These are phyloP conservation scores for Sphaerosporella brunnea DNA, from an alignment of 495 filamentous ascomycete species.

Conservation along the genomic window DNA sequence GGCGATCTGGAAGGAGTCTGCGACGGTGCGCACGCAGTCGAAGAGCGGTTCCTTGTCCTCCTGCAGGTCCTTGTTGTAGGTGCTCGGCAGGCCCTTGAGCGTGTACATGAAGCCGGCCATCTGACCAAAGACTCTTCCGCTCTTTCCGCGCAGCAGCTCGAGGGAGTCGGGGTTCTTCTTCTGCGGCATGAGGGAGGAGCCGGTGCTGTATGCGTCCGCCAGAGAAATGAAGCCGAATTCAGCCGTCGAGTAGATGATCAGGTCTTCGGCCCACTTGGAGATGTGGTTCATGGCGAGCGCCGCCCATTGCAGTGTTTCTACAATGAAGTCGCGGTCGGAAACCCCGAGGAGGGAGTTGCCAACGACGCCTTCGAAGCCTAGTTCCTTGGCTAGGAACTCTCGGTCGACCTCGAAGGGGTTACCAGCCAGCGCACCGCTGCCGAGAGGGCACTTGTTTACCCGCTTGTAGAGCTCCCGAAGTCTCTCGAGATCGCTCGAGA, in stretches of 20 bases:
- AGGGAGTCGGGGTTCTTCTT: constrained; percentile 66
- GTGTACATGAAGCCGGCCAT: constrained; percentile 80
- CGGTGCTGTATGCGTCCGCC: constrained; percentile 74
- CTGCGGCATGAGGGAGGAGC: constrained; percentile 79
- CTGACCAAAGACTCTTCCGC: constrained; percentile 66
- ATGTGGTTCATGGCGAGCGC: constrained; percentile 72
- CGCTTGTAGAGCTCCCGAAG: constrained; percentile 55
- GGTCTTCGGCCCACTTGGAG: constrained; percentile 70
- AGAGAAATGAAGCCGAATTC: constrained; percentile 73
- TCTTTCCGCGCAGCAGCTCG: constrained; percentile 77
- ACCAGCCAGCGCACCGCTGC: constrained; percentile 74
- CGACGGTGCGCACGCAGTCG: constrained; percentile 71
- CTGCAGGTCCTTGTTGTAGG: constrained; percentile 92
- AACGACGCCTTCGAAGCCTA: constrained; percentile 67
- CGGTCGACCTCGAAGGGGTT: constrained; percentile 84
- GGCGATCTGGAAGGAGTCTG: constrained; percentile 67
- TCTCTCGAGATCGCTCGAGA: constrained; percentile 61
- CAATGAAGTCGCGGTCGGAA: constrained; percentile 72
- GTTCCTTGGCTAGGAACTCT: constrained; percentile 70
- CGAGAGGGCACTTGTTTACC: constrained; percentile 65
- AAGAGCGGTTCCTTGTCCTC: constrained; percentile 79
- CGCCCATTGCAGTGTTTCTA: constrained; percentile 84
- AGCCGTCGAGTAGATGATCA: constrained; percentile 69
- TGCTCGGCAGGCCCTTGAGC: constrained; percentile 72
- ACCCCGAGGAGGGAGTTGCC: constrained; percentile 75